Percentiles rank a stretch among this genome's conserved stretches.
Evolutionary conservation across 2,329 filamentous ascomycete genomes (phyloP).

Genomic region (Dichotomopilus funicola): DNA sequence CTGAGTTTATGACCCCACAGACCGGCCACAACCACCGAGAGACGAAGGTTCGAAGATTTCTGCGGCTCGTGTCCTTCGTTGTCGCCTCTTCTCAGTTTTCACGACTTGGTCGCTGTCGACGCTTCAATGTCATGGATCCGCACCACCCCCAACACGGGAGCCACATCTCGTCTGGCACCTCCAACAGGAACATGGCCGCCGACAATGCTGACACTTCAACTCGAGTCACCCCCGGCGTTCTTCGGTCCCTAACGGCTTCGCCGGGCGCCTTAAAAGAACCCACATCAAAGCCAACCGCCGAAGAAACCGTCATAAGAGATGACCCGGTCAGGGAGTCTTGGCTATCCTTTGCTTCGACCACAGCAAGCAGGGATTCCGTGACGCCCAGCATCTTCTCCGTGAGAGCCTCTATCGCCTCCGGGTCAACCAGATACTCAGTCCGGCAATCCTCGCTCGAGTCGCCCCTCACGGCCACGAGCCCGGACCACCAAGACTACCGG

Average conservation of each 20-base stretch:
- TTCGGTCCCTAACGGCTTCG: background rate
- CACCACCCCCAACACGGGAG: background rate
- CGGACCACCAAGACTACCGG: constrained; percentile 7
- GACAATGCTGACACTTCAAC: background rate
- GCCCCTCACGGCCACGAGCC: constrained; percentile 13
- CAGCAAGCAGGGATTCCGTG: constrained; percentile 11
- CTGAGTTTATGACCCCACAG: too few relatives aligned
- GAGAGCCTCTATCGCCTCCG: constrained; percentile 12
- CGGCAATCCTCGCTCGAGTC: constrained; percentile 18
- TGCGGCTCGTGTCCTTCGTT: too few relatives aligned
- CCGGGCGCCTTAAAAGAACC: constrained; percentile 1
- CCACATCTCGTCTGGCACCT: background rate
- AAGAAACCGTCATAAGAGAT: background rate
- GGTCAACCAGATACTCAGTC: constrained; percentile 16
- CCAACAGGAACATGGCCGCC: background rate
- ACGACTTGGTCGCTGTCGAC: too few relatives aligned
- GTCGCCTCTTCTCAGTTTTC: too few relatives aligned
- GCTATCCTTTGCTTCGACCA: constrained; percentile 16
- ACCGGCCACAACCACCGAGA: too few relatives aligned
- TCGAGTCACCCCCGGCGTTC: background rate
- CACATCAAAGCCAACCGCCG: background rate
- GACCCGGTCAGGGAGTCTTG: constrained; percentile 11
- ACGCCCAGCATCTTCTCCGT: constrained; percentile 18
- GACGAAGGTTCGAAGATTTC: too few relatives aligned
- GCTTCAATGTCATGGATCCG: background rate